Conservation (phyloP, 2,329 filamentous ascomycete genomes). For the Paecilomyces niveus region DNA sequence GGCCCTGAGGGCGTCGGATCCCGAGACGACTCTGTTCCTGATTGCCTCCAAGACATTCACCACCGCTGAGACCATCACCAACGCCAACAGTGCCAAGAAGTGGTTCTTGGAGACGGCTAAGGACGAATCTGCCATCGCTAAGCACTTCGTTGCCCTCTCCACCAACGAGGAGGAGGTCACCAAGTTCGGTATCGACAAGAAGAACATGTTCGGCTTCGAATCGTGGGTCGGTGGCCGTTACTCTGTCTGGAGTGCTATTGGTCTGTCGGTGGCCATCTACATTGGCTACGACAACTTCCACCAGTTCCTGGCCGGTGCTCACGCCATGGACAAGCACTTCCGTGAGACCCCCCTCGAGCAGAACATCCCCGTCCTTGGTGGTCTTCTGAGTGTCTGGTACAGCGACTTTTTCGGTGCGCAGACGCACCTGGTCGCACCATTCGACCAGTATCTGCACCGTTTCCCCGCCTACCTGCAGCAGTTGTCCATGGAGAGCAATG, state of each 20-base stretch:
- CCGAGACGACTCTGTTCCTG: slow-evolving; percentile 97
- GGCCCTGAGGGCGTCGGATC: slow-evolving; percentile 79
- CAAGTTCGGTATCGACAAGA: slow-evolving; percentile 97
- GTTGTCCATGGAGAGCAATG: slow-evolving; percentile 99
- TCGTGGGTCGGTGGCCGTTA: slow-evolving; percentile 98
- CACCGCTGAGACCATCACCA: slow-evolving; percentile 93
- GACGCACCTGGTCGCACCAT: slow-evolving; percentile 93
- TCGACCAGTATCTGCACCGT: slow-evolving; percentile 98
- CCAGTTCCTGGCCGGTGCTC: slow-evolving; percentile 86
- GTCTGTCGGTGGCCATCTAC: slow-evolving; percentile 87
- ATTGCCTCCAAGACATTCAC: slow-evolving; percentile 99
- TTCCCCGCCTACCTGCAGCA: slow-evolving; percentile 99
- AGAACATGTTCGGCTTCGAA: slow-evolving; percentile 99
- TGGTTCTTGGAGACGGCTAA: slow-evolving; percentile 90
- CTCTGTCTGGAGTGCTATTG: slow-evolving; percentile 98
- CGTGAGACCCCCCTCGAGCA: slow-evolving; percentile 79
- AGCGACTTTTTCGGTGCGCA: slow-evolving; percentile 98
- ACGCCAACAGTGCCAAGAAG: slow-evolving; percentile 91
- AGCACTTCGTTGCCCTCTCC: slow-evolving; percentile 97
- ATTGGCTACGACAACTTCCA: slow-evolving; percentile 97
- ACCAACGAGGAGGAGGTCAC: slow-evolving; percentile 93
- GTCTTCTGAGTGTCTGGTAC: slow-evolving; percentile 96
- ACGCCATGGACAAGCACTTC: slow-evolving; percentile 99
- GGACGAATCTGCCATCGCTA: slow-evolving; percentile 71
- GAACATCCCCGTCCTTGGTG: slow-evolving; percentile 90